Evolutionary conservation across 306 rosid genomes (phyloP), one percentile per base, ranked within the genome.

Genomic region (Malus asiatica): DNA sequence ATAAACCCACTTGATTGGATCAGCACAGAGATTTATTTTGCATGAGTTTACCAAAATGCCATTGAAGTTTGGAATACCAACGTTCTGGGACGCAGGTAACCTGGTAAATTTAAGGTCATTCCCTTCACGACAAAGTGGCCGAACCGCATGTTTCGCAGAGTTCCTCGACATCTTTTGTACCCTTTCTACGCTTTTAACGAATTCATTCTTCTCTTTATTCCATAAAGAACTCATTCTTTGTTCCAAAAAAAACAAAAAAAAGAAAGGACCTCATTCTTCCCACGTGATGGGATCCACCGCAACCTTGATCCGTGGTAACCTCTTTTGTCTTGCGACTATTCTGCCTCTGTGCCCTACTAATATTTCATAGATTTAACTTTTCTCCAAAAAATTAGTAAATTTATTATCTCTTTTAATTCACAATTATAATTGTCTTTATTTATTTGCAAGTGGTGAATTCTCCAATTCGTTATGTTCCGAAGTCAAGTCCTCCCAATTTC

Each of bases 81-180:
- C 52, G 14, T 13, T 8, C 8, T 58, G 3, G 11, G 29, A 13
- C 4, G 2, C 35, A 25, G n/a, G 65, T 30, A 57, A 2, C 33
- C 45, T 15, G 2, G 79, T 67, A 38, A 68, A 53, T 58, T 6
- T 2, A 45, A 27, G 76, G 30, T 44, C 32, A 19, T 3, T 11
- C 68, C 60, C 6, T 15, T 11, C 29, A n/a, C 38, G 6, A 3
- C 10, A 46, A 61, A 33, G 70, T 3, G 46, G 65, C 19, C 1
- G 52, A 46, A 45, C 71, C 82, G 86, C 81, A 85, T 25, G 86
- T 85, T 61, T 81, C 81, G 83, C 85, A 77, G 85, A 73, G 69
- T 18, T 66, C 42, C 32, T 51, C 60, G 76, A 81, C 60, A 22
- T 4, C 22, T 30, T 72, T 29, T 45, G 8, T 9, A 14, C 38